Percentiles rank a stretch among this genome's conserved stretches.
Conservation (phyloP, 1,284 basidiomycete species). For the Paramarasmius palmivorus region DNA sequence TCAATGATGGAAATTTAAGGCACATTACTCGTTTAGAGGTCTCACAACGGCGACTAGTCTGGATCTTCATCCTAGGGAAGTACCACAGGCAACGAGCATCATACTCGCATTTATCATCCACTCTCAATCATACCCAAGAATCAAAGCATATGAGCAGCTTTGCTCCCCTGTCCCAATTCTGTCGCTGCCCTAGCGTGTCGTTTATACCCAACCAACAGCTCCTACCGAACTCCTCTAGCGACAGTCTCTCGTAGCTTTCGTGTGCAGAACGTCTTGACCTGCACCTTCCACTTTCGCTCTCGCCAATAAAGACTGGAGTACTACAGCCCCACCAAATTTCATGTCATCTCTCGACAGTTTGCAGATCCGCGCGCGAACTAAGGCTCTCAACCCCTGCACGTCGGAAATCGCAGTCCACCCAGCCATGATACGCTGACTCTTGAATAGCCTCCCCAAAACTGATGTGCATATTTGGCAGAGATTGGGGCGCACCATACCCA, state of each 20-base stretch:
- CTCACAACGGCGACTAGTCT: slow-evolving; percentile 65
- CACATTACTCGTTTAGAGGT: slow-evolving; percentile 36
- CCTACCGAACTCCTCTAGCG: slow-evolving; percentile 68
- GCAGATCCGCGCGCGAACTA: slow-evolving; percentile 11
- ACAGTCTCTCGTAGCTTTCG: slow-evolving; percentile 74
- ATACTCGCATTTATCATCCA: slow-evolving; percentile 66
- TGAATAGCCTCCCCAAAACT: slow-evolving; percentile 56
- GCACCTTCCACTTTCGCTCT: slow-evolving; percentile 71
- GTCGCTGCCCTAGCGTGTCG: slow-evolving; percentile 22
- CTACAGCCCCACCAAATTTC: slow-evolving; percentile 66
- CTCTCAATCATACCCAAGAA: slow-evolving; percentile 76
- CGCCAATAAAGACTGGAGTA: slow-evolving; percentile 60
- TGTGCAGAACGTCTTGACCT: slow-evolving; percentile 77
- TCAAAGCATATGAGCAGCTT: slow-evolving; percentile 55
- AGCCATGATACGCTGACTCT: slow-evolving; percentile 42
- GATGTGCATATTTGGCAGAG: slow-evolving; percentile 72
- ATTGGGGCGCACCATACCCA: slow-evolving; percentile 39
- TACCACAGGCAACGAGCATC: slow-evolving; percentile 66
- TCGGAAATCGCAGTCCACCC: not conserved
- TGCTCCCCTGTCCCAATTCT: slow-evolving; percentile 57
- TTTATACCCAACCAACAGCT: slow-evolving; percentile 6
- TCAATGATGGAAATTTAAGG: not conserved
- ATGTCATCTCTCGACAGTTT: slow-evolving; percentile 11
- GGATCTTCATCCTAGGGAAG: slow-evolving; percentile 73
- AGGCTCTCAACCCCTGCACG: slow-evolving; percentile 16